Percentiles rank a stretch among this genome's conserved stretches.
phyloP scores from a whole-genome alignment of 495 filamentous ascomycete genomes.

The Neurospora tetraspora region DNA sequence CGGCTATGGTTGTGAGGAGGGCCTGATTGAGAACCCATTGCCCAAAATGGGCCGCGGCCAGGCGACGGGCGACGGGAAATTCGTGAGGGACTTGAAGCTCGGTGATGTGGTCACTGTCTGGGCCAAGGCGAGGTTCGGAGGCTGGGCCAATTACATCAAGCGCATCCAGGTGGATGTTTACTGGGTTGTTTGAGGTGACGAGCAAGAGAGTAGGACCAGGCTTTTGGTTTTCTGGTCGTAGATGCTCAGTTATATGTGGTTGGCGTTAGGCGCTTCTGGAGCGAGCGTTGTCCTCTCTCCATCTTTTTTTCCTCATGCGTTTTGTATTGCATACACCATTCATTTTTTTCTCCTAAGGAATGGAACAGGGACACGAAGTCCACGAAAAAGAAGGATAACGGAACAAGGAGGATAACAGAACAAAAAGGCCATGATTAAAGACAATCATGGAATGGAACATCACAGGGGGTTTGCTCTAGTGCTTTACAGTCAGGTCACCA shows the following conservation, averaged over 20 bases:
- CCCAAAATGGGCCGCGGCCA: conserved; percentile 38
- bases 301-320: neutral
- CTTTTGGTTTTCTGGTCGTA: neutral
- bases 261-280: neutral
- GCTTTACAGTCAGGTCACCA: neutral
- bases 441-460: neutral
- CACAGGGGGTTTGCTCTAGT: neutral
- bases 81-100: conserved; percentile 45
- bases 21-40: conserved; percentile 29
- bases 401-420: neutral
- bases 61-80: conserved; percentile 44
- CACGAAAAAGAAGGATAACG: neutral
- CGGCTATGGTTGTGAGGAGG: neutral
- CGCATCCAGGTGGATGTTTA: conserved; percentile 49
- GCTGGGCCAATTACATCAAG: conserved; percentile 51
- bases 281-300: neutral
- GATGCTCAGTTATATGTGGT: neutral
- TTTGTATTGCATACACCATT: neutral
- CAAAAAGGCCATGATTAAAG: neutral
- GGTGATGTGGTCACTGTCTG: conserved; percentile 60
- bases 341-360: neutral
- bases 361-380: neutral
- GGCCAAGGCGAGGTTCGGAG: conserved; percentile 51
- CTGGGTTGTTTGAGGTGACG: conserved; percentile 44
- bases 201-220: neutral